phyloP scores from a whole-genome alignment of 2,329 filamentous ascomycete species.

The Xylariomycetidae sp. region DNA sequence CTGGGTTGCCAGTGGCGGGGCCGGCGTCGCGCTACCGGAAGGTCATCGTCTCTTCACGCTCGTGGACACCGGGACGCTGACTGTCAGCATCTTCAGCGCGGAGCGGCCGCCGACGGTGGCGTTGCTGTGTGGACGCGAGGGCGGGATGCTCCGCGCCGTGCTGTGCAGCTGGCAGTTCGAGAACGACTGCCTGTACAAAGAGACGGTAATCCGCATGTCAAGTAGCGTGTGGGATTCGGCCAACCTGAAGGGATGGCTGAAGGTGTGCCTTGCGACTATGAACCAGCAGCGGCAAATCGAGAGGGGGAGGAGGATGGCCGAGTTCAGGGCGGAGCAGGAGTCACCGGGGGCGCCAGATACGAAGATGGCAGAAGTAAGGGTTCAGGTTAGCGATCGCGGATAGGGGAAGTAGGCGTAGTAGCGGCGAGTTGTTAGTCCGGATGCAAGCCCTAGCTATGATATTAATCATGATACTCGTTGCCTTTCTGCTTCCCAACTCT shows the following conservation, averaged over 20 bases:
- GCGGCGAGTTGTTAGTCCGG: no score
- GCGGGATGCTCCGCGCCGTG: conserved; percentile 26
- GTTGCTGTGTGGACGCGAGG: conserved; percentile 24
- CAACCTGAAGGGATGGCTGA: conserved; percentile 16
- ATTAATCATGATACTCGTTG: no score
- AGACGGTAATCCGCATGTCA: conserved; percentile 16
- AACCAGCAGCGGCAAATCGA: conserved; percentile 5
- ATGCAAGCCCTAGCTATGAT: no score
- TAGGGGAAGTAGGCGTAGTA: no score
- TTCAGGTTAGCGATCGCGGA: no score
- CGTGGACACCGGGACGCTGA: conserved; percentile 26
- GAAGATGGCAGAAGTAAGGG: no score
- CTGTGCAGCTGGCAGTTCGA: conserved; percentile 20
- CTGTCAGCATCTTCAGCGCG: conserved; percentile 25
- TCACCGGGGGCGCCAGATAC: no score
- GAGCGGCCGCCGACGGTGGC: conserved; percentile 24
- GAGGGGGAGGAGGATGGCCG: no score
- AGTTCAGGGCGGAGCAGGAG: no score
- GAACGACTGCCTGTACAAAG: conserved; percentile 17
- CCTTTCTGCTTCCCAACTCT: no score
- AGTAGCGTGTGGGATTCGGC: conserved; percentile 13
- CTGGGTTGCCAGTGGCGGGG: conserved; percentile 7
- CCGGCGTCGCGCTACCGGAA: conserved; percentile 7
- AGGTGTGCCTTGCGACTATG: conserved; percentile 13
- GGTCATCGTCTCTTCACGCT: conserved; percentile 25